Evolutionary conservation across 768 basidiomycete species (phyloP), one percentile per base, ranked within the genome.

Genomic region (Auricularia auricula-judae): DNA sequence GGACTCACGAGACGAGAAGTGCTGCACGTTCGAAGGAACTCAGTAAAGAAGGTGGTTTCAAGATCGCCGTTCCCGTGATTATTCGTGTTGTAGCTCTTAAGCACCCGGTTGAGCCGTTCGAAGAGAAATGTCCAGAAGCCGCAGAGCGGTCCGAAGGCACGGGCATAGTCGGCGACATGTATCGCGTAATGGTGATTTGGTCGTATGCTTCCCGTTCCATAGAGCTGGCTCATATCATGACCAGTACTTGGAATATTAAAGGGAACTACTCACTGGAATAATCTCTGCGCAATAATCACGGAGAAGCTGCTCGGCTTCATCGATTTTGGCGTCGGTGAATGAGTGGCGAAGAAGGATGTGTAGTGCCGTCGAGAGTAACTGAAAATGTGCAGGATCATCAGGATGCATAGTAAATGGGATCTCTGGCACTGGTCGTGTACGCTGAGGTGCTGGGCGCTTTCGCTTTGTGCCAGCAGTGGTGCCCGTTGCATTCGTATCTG

Each of bases 201-300:
- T 4, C 42, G 42, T 36, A 62, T 39, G 7, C 42, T 18, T 16
- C 8, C 18, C 21, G 18, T 8, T 18, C 62, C 62, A 39, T 62
- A 62, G 4, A 62, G 21, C 62, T 62, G 18, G 47, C 8, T 7
- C 12, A 39, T 12, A 39, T 39, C 8, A 39, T 7, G 12, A 12
- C 39, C 39, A 39, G 8, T 39, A 8, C 39, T 7, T 12, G 39
- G 7, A 39, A 51, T 8, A 51, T 18, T 18, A 43, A 43, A 43
- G 18, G 16, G 5, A 12, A 18, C 16, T 4, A 21, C 47, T 51
- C 47, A 51, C 47, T 12, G 47, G 18, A 51, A 73, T 63, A 0
- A 74, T 64, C 35, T 74, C 73, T 0, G 16, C 14, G 53, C 65
- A 66, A 39, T 75, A 75, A 14, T 68, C 68, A 2, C 68, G 68